phyloP scores from a whole-genome alignment of 495 filamentous ascomycete species.

The Penicillium pulvis region DNA sequence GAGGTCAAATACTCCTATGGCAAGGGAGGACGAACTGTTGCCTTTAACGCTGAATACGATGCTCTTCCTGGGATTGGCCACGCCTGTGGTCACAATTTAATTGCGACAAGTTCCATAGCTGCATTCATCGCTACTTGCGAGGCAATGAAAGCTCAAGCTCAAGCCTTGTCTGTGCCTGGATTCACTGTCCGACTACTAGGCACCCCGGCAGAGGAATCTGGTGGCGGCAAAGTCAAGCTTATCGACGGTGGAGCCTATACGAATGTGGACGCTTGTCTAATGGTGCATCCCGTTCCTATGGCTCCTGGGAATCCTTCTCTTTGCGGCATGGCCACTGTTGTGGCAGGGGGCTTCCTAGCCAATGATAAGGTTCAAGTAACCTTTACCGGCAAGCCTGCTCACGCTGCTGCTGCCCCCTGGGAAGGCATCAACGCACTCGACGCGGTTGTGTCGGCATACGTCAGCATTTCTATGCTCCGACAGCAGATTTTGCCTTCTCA shows the following conservation, averaged over 20 bases:
- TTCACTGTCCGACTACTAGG: slow-evolving; percentile 45
- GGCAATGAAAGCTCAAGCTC: slow-evolving; percentile 29
- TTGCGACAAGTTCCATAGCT: slow-evolving; percentile 46
- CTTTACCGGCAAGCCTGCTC: slow-evolving; percentile 52
- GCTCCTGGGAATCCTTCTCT: slow-evolving; percentile 26
- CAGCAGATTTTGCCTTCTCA: slow-evolving; percentile 58
- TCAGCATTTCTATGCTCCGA: slow-evolving; percentile 59
- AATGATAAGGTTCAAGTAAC: slow-evolving; percentile 52
- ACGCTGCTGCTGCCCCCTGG: slow-evolving; percentile 65
- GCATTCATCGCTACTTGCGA: slow-evolving; percentile 45
- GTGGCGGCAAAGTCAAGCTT: slow-evolving; percentile 52
- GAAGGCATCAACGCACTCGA: slow-evolving; percentile 68
- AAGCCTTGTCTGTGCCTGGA: slow-evolving; percentile 21
- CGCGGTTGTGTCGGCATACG: slow-evolving; percentile 62
- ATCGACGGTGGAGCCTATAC: slow-evolving; percentile 54
- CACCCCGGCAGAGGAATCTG: slow-evolving; percentile 48
- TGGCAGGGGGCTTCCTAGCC: slow-evolving; percentile 52
- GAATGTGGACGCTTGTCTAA: slow-evolving; percentile 49
- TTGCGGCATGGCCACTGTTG: slow-evolving; percentile 34
- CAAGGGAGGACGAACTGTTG: slow-evolving; percentile 48
- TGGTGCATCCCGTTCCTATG: slow-evolving; percentile 55
- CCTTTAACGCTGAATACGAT: slow-evolving; percentile 63
- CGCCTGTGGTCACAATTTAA: slow-evolving; percentile 53
- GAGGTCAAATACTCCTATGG: slow-evolving; percentile 55
- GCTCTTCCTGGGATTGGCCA: slow-evolving; percentile 50